Base-by-base conservation (phyloP, 2,329 filamentous ascomycete genomes). In the Cercospora sojina region DNA sequence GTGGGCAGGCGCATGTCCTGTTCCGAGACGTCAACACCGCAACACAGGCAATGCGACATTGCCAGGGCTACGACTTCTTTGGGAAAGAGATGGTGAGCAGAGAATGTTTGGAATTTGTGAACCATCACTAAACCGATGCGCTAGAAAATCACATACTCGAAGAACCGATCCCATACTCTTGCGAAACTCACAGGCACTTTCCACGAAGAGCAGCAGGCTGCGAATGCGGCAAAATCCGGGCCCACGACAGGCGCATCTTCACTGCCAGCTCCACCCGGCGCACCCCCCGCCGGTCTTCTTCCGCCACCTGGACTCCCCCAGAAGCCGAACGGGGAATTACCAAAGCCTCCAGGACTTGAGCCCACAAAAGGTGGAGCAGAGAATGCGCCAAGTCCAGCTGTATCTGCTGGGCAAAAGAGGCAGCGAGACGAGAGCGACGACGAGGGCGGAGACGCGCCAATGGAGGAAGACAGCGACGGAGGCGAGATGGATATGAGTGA, bases 181-280 rank as follows among this genome's bases (percentile, higher is more conserved):
- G 88, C 92, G 35, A 97, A 96, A 79, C 88, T 99, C 62, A 93
- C 97, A 72, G 95, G 95, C 69, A 94, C 92, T 13, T 97, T 93
- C 81, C 89, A 89, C 75, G 85, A 91, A 29, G 62, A 64, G 51
- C 65, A 64, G 51, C 49, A 63, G 55, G 49, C 60, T 20, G 60
- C 49, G 8, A 61, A 49, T 43, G 72, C 88, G 13, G 55, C 91
- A 13, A 81, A 83, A 47, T 8, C 64, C 13, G 47, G 47, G 5
- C 32, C 63, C 18, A 63, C 72, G 68, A 38, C 65, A 38, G 57
- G 41, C 16, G 32, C 65, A 25, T 49, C 38, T 35, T 60, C 65
- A 18, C 51, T 62, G 25, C 62, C 70, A 63, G 56, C 71, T 12
- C 72, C 73, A 20, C 70, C 71, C 59, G 72, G 72, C 23, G 67